Base-by-base conservation (phyloP, 805 yeast genomes). In the Torulaspora delbrueckii region DNA sequence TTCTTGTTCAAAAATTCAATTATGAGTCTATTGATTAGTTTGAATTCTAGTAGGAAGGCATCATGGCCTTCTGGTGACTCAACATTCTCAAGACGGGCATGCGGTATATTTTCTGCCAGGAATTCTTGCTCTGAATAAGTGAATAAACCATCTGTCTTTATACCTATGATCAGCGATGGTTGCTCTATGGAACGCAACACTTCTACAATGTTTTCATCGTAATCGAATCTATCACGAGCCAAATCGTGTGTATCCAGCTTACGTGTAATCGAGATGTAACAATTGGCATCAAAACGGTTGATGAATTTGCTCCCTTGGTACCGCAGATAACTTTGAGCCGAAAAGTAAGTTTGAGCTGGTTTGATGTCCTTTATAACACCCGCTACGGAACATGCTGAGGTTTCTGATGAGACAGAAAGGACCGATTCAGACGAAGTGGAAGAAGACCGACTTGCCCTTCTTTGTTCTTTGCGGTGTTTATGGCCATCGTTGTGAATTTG, bases 51-150 rank as follows among this genome's bases (percentile, higher is more conserved):
- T 49, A 93, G 69, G 61, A 93, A 93, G 2, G 98, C 99, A 70
- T 93, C 99, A 61, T 93, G 99, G 13, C 99, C 99, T 57, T 93
- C 99, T 9, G 91, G 93, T 1, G 97, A 89, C 51, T 85, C 79
- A 35, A 93, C 82, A 57, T 81, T 79, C 54, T 82, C 80, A 53
- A 93, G 70, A 5, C 56, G 63, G 1, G 95, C 75, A 55, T 84
- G 74, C 6, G 89, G 90, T 48, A 93, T 77, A 58, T 80, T 70
- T 33, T 79, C 76, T 1, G 95, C 95, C 39, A 93, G 74, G 42
- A 82, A 78, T 58, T 86, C 86, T 67, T 93, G 99, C 67, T 93
- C 99, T 16, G 90, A 78, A 56, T 84, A 80, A 0, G 98, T 91
- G 69, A 93, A 93, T 23, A 93, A 71, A 0, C 96, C 98, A 66